Conservation (phyloP, 768 basidiomycete genomes). For the Serendipita indica region DNA sequence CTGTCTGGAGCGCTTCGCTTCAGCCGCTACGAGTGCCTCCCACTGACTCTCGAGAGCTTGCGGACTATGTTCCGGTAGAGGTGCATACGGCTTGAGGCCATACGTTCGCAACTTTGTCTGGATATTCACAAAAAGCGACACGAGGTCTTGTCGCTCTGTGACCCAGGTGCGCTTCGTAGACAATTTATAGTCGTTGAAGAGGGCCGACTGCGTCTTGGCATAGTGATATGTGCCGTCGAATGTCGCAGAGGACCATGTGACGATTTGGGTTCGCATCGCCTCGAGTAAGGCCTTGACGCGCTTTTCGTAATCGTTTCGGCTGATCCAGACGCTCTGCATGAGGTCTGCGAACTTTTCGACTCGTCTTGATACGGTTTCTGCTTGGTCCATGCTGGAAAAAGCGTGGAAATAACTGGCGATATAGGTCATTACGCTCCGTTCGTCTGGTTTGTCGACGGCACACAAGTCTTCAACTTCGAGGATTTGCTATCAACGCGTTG, state of each 20-base stretch:
- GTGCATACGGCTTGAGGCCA: constrained; percentile 68
- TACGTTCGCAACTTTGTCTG: constrained; percentile 91
- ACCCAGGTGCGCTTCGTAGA: constrained; percentile 80
- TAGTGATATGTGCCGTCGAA: constrained; percentile 67
- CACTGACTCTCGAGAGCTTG: constrained; percentile 67
- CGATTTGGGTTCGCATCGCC: constrained; percentile 40
- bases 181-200: constrained; percentile 69
- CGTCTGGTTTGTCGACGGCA: constrained; percentile 76
- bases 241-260: constrained; percentile 42
- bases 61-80: constrained; percentile 52
- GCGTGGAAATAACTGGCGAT: constrained; percentile 97
- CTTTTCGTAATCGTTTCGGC: constrained; percentile 82
- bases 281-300: constrained; percentile 61
- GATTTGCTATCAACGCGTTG: constrained; percentile 47
- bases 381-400: constrained; percentile 94
- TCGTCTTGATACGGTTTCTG: constrained; percentile 82
- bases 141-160: constrained; percentile 74
- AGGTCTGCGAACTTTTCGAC: constrained; percentile 94
- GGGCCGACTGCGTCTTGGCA: constrained; percentile 58
- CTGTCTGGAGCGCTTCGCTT: constrained; percentile 58
- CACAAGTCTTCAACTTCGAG: constrained; percentile 94
- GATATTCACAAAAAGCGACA: constrained; percentile 79
- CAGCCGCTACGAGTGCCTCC: constrained; percentile 54
- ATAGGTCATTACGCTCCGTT: constrained; percentile 95
- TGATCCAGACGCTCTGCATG: constrained; percentile 83